A percentile compares a stretch with the other conserved stretches of the same genome.
phyloP scores from a whole-genome alignment of 805 yeast genomes.

The Yarrowia deformans region DNA sequence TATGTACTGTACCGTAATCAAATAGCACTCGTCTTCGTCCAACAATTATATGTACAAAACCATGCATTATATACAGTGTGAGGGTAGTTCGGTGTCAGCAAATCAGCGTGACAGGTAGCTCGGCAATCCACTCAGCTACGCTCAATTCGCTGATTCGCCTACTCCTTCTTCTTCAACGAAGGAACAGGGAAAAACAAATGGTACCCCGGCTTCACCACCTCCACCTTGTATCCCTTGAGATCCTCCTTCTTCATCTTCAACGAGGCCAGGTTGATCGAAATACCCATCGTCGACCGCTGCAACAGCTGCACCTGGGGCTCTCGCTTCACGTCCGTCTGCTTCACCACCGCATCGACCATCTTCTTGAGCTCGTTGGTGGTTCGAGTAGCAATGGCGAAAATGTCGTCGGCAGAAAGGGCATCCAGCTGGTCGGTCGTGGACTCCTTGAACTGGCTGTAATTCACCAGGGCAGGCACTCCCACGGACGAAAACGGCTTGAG shows the following conservation, averaged over 20 bases:
- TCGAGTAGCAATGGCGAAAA: slow-evolving; percentile 30
- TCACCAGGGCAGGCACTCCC: slow-evolving; percentile 66
- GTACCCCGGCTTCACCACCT: slow-evolving; percentile 29
- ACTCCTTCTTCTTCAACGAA: slow-evolving; percentile 5
- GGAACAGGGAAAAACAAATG: slow-evolving; percentile 36
- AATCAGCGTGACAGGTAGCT: no score
- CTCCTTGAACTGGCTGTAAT: slow-evolving; percentile 27
- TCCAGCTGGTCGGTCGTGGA: slow-evolving; percentile 19
- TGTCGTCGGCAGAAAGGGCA: slow-evolving; percentile 7
- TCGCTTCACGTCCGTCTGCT: slow-evolving; percentile 32
- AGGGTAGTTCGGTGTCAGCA: no score
- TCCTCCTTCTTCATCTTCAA: slow-evolving; percentile 17
- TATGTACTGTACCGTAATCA: no score
- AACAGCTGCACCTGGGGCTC: slow-evolving; percentile 37
- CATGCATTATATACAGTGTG: slow-evolving; percentile 12
- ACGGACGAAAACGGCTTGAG: slow-evolving; percentile 82
- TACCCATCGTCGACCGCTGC: slow-evolving; percentile 31
- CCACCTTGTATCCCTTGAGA: slow-evolving; percentile 10
- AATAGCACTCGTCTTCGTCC: background rate
- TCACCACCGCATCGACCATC: slow-evolving; percentile 36
- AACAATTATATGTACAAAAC: slow-evolving; percentile 11
- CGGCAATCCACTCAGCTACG: background rate
- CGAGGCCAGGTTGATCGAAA: slow-evolving; percentile 17
- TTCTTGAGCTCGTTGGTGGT: slow-evolving; percentile 22
- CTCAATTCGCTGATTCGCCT: background rate